phyloP scores from a whole-genome alignment of 1,139 yeast genomes.

The Blastobotrys proliferans region DNA sequence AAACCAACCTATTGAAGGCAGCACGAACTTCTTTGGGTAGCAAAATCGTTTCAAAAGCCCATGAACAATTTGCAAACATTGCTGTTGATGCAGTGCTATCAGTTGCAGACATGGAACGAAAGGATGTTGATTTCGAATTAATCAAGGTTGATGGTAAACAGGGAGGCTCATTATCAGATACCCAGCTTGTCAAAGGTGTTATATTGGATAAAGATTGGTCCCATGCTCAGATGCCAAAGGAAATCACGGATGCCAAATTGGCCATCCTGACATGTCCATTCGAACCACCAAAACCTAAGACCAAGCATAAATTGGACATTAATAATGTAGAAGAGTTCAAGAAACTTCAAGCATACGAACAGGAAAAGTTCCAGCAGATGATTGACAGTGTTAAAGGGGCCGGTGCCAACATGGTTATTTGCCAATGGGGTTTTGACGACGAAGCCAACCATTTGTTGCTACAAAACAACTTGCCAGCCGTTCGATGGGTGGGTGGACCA shows the following conservation, averaged over 20 bases:
- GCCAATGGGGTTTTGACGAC: slow-evolving; percentile 99
- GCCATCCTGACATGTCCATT: slow-evolving; percentile 98
- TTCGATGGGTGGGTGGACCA: slow-evolving; percentile 99
- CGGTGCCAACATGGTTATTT: slow-evolving; percentile 94
- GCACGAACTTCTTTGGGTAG: slow-evolving; percentile 95
- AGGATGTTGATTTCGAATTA: slow-evolving; percentile 94
- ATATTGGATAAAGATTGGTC: slow-evolving; percentile 94
- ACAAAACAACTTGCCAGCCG: slow-evolving; percentile 88
- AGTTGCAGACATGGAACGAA: slow-evolving; percentile 87
- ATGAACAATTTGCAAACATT: slow-evolving; percentile 90
- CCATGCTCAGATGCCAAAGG: slow-evolving; percentile 96
- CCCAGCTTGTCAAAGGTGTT: slow-evolving; percentile 82
- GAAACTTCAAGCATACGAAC: slow-evolving; percentile 87
- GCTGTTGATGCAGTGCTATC: slow-evolving; percentile 95
- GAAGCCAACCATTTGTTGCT: slow-evolving; percentile 93
- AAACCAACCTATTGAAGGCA: slow-evolving; percentile 65
- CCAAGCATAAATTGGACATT: slow-evolving; percentile 94
- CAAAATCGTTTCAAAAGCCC: slow-evolving; percentile 90
- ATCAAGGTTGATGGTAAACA: slow-evolving; percentile 94
- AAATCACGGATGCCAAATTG: slow-evolving; percentile 72
- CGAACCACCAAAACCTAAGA: slow-evolving; percentile 99
- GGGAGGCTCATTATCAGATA: slow-evolving; percentile 89
- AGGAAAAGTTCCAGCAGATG: slow-evolving; percentile 86
- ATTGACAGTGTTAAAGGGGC: slow-evolving; percentile 77
- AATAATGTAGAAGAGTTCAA: slow-evolving; percentile 89